Evolutionary conservation across 768 basidiomycete genomes (phyloP).

Genomic region (Serendipita sp.): DNA sequence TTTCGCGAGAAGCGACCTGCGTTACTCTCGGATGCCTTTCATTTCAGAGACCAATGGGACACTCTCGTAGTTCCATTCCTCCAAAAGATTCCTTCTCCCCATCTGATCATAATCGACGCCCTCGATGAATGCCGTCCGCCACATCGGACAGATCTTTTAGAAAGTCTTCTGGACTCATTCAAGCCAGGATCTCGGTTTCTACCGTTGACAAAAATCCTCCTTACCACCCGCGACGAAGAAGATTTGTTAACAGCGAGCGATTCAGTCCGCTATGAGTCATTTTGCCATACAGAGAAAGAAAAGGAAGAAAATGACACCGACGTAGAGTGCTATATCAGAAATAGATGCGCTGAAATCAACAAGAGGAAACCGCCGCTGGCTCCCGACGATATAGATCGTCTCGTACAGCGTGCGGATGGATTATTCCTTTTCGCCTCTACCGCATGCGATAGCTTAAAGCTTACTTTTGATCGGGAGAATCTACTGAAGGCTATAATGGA

Average conservation of each 20-base stretch:
- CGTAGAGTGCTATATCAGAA: background rate
- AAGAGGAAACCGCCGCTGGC: background rate
- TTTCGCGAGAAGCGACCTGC: no score
- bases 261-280: background rate
- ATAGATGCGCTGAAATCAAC: background rate
- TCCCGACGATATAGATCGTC: background rate
- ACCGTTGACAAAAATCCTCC: background rate
- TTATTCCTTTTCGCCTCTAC: background rate
- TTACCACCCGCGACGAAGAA: background rate
- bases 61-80: background rate
- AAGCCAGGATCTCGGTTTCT: background rate
- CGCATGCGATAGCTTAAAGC: background rate
- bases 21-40: no score
- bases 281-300: background rate
- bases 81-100: background rate
- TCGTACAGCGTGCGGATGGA: background rate
- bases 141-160: background rate
- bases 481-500: background rate
- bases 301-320: background rate
- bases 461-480: background rate
- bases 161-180: background rate
- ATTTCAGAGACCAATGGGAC: background rate
- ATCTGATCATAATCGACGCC: background rate
- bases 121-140: background rate
- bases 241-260: background rate